These are phyloP conservation scores for Coccinonectria pachysandricola DNA, from an alignment of 2,329 filamentous ascomycete species.

Conservation along the genomic window DNA sequence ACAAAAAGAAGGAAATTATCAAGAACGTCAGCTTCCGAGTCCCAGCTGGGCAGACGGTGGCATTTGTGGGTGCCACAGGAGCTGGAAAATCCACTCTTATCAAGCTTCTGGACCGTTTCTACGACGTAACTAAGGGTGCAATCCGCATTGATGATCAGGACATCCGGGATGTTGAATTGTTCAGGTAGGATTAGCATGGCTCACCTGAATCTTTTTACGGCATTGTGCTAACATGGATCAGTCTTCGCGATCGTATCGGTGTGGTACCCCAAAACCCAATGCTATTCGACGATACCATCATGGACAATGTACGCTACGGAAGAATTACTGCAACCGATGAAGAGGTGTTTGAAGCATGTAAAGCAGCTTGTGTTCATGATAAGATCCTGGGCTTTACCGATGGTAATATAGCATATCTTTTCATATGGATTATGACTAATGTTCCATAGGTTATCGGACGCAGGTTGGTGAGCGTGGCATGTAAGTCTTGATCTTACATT, in stretches of 20 bases:
- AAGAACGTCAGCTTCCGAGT: conserved; percentile 42
- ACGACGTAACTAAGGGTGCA: conserved; percentile 42
- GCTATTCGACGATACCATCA: conserved; percentile 47
- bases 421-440: background rate
- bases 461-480: conserved; percentile 41
- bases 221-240: conserved; percentile 22
- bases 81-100: conserved; percentile 49
- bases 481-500: conserved; percentile 17
- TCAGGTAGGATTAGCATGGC: conserved; percentile 23
- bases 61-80: conserved; percentile 50
- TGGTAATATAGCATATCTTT: conserved; percentile 20
- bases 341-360: conserved; percentile 44
- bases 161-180: conserved; percentile 42
- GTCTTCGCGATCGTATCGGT: conserved; percentile 43
- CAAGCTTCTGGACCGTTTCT: conserved; percentile 49
- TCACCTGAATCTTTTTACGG: background rate
- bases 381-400: conserved; percentile 45
- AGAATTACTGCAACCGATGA: conserved; percentile 43
- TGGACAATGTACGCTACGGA: conserved; percentile 50
- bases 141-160: conserved; percentile 48
- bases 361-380: conserved; percentile 47
- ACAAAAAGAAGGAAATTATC: conserved; percentile 48
- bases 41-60: conserved; percentile 42
- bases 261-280: conserved; percentile 46
- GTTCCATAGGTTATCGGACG: conserved; percentile 34